phyloP scores from a whole-genome alignment of 495 filamentous ascomycete species.

The Pseudotulostoma volvatum region DNA sequence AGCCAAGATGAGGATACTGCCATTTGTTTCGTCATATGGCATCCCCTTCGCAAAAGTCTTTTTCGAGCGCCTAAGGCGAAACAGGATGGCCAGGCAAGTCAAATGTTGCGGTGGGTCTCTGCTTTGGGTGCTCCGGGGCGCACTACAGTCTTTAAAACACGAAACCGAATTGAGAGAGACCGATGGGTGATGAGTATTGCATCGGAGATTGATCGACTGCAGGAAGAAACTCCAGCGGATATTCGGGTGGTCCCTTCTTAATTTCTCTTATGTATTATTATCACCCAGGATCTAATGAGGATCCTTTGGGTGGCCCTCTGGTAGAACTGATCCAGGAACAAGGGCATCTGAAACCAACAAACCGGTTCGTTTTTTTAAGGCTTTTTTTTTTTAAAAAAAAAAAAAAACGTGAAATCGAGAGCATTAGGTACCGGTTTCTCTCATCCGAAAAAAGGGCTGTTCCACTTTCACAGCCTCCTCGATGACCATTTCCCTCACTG shows the following conservation, averaged over 20 bases:
- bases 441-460: conserved; percentile 15
- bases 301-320: background rate
- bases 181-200: conserved; percentile 59
- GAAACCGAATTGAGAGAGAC: conserved; percentile 56
- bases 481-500: conserved; percentile 23
- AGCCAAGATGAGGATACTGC: conserved; percentile 53
- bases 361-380: background rate
- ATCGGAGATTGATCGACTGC: conserved; percentile 56
- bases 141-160: conserved; percentile 54
- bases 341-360: background rate
- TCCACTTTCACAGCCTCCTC: conserved; percentile 27
- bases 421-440: no score
- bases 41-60: conserved; percentile 40
- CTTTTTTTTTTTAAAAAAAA: no score
- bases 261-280: background rate
- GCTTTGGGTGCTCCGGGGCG: conserved; percentile 44
- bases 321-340: background rate
- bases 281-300: background rate
- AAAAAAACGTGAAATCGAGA: no score
- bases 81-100: conserved; percentile 24
- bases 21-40: conserved; percentile 61
- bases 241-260: conserved; percentile 36
- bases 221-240: conserved; percentile 38
- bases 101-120: conserved; percentile 34
- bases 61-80: conserved; percentile 38